phyloP scores from a whole-genome alignment of 2,329 filamentous ascomycete genomes.

The Aspergillus quadrilineatus region DNA sequence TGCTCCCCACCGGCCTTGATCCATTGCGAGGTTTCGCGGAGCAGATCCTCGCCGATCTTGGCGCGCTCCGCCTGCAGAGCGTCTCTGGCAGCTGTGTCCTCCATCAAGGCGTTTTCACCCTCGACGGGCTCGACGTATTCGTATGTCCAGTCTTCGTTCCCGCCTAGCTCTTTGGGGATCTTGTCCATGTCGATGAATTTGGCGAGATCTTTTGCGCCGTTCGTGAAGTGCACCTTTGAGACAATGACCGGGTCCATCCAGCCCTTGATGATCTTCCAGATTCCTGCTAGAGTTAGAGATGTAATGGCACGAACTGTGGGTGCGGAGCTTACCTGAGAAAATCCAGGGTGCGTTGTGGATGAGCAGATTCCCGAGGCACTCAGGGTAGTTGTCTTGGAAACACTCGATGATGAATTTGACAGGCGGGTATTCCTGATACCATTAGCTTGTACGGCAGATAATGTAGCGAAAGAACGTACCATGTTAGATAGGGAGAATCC shows the following conservation, averaged over 20 bases:
- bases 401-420: constrained; percentile 99
- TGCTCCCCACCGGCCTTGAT: constrained; percentile 53
- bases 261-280: constrained; percentile 89
- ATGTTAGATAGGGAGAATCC: constrained; percentile 92
- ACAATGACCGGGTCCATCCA: constrained; percentile 98
- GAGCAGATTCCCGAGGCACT: constrained; percentile 82
- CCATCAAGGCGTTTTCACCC: constrained; percentile 74
- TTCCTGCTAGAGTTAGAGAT: constrained; percentile 51
- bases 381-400: constrained; percentile 96
- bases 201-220: constrained; percentile 71
- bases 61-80: constrained; percentile 63
- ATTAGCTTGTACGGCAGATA: neutral
- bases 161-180: constrained; percentile 77
- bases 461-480: constrained; percentile 48
- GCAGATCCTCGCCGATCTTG: constrained; percentile 68
- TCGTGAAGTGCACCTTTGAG: constrained; percentile 87
- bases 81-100: constrained; percentile 61
- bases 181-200: constrained; percentile 67
- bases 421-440: constrained; percentile 75
- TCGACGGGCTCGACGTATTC: constrained; percentile 71
- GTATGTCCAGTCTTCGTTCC: constrained; percentile 79
- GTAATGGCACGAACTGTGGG: neutral
- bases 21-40: constrained; percentile 73
- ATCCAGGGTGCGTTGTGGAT: constrained; percentile 92
- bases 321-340: constrained; percentile 68